Base-by-base conservation (phyloP, 1,284 basidiomycete genomes). In the Ustilago hordei region DNA sequence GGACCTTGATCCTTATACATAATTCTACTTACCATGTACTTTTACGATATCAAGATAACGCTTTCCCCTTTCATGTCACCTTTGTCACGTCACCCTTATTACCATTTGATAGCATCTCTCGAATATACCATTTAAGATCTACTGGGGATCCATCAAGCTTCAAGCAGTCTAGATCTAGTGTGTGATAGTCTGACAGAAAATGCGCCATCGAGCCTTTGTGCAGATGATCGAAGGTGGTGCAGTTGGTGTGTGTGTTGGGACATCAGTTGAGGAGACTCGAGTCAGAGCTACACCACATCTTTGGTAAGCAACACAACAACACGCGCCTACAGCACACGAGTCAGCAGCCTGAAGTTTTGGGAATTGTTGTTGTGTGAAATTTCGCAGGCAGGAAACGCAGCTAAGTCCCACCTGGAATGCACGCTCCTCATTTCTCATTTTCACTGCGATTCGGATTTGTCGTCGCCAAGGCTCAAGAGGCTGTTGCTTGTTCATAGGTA, bases 121-220 rank as follows among this genome's bases (percentile, higher is more conserved):
- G 65, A 66, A 71, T 71, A 58, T 62, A 66, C 55, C 64, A 62
- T 35, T 50, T 36, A 39, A 19, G 69, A 71, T 66, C 69, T 59
- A 35, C 47, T 36, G 50, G 48, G 50, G 59, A 58, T 57, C 55
- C 23, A 61, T 31, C 15, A 48, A 11, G 28, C 31, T 50, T 45
- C 45, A 13, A 43, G 4, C 53, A 11, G 38, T 35, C 19, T 38
- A n/a, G 13, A 7, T 15, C 19, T 15, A 52, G 34, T 41, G 3
- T 60, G 35, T 57, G 41, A 32, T 28, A n/a, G 15, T 57, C 7
- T 19, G 43, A n/a, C 15, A 45, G 7, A 19, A 38, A 45, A 28
- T 28, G 43, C 19, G n/a, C 7, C n/a, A 19, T 45, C 2, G n/a
- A 17, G n/a, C 23, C 11, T 34, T 7, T 12, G 48, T 31, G 23